phyloP scores from a whole-genome alignment of 257 asterid genomes.

The Lycium ferocissimum region DNA sequence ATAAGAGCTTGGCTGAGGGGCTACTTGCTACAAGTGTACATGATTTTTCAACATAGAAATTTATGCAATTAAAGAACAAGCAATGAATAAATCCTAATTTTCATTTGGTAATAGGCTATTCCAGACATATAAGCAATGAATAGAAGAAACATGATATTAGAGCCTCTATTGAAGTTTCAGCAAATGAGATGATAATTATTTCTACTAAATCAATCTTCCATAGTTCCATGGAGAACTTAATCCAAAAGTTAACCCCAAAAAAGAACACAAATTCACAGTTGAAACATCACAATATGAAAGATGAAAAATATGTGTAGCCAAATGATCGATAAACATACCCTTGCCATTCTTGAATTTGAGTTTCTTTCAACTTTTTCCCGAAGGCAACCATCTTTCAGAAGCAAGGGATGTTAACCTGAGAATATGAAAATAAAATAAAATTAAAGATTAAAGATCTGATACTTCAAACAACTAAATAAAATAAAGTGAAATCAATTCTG shows the following conservation, averaged over 20 bases:
- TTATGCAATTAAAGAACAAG: neutral
- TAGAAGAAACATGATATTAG: neutral
- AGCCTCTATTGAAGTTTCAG: neutral
- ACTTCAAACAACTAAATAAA: neutral
- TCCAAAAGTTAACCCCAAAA: neutral
- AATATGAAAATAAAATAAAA: neutral
- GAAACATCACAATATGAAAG: neutral
- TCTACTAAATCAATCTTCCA: neutral
- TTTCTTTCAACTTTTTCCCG: slow-evolving; percentile 86
- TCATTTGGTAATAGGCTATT: neutral
- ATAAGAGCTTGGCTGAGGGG: neutral
- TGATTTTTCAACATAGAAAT: neutral
- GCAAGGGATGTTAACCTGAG: neutral
- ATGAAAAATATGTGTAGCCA: neutral
- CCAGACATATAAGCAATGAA: neutral
- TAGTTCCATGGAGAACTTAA: neutral
- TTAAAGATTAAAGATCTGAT: neutral
- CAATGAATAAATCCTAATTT: neutral
- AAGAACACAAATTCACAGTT: neutral
- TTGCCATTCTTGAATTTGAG: slow-evolving; percentile 91
- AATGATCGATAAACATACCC: slow-evolving; percentile 52
- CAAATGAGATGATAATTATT: neutral
- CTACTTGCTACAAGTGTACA: slow-evolving; percentile 4
- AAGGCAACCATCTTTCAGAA: slow-evolving; percentile 77
- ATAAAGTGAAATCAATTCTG: neutral